These are phyloP conservation scores for Pseudocercospora fuligena DNA, from an alignment of 2,329 filamentous ascomycete species.

Conservation along the genomic window DNA sequence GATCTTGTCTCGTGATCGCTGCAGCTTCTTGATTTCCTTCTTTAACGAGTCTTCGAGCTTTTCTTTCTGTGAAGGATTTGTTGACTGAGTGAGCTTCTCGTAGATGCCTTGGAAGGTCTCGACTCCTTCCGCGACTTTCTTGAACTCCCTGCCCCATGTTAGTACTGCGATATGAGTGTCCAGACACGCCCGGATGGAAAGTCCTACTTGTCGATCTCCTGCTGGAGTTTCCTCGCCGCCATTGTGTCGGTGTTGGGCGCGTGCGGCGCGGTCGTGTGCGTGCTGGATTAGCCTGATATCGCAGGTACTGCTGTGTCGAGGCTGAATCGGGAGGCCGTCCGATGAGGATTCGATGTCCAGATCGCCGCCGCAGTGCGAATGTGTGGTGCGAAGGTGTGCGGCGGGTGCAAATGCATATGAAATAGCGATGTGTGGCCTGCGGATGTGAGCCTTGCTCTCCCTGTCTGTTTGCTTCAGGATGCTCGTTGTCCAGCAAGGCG, in stretches of 20 bases:
- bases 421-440: conserved; percentile 3
- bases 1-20: conserved; percentile 96
- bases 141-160: conserved; percentile 65
- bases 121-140: conserved; percentile 94
- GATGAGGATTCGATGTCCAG: neutral
- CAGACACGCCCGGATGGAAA: conserved; percentile 8
- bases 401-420: conserved; percentile 12
- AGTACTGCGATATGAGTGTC: conserved; percentile 19
- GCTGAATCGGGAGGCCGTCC: neutral
- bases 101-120: conserved; percentile 92
- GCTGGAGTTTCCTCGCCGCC: conserved; percentile 93
- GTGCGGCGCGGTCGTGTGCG: conserved; percentile 15
- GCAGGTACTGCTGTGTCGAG: neutral
- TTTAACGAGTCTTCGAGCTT: conserved; percentile 98
- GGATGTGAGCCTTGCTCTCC: neutral
- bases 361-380: neutral
- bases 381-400: neutral
- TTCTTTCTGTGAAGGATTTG: conserved; percentile 93
- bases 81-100: conserved; percentile 94
- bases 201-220: conserved; percentile 85
- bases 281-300: neutral
- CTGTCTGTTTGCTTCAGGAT: conserved; percentile 6
- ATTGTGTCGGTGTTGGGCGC: conserved; percentile 58
- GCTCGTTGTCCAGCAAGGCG: neutral
- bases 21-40: conserved; percentile 99